These are phyloP conservation scores for Hondaea fermentalgiana DNA, from an alignment of 108 stramenopile genomes.

Conservation along the genomic window DNA sequence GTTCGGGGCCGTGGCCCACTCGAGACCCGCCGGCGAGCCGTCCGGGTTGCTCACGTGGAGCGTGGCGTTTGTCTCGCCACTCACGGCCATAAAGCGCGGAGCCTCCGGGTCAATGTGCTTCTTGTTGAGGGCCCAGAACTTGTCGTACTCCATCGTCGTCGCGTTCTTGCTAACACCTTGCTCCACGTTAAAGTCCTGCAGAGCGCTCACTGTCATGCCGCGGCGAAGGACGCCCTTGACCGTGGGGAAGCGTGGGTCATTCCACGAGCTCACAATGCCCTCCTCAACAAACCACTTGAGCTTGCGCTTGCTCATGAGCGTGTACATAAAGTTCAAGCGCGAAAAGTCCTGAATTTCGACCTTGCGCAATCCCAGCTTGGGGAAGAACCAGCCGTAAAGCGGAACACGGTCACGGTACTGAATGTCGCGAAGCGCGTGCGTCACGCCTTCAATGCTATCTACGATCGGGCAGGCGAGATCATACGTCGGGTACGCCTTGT, in stretches of 20 bases:
- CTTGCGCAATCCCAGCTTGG: slow-evolving; percentile 67
- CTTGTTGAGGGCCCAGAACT: slow-evolving; percentile 97
- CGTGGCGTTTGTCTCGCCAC: slow-evolving; percentile 49
- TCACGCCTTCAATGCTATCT: slow-evolving; percentile 94
- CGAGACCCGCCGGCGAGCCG: slow-evolving; percentile 16
- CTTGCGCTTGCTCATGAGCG: slow-evolving; percentile 91
- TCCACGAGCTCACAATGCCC: slow-evolving; percentile 86
- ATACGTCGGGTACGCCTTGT: slow-evolving; percentile 99
- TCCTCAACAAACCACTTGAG: slow-evolving; percentile 96
- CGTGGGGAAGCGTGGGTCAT: slow-evolving; percentile 96
- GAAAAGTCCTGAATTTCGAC: slow-evolving; percentile 88
- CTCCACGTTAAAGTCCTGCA: slow-evolving; percentile 73
- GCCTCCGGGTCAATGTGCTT: slow-evolving; percentile 79
- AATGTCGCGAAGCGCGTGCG: slow-evolving; percentile 93
- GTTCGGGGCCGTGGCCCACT: slow-evolving; percentile 22
- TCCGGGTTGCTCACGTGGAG: slow-evolving; percentile 60
- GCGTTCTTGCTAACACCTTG: slow-evolving; percentile 80
- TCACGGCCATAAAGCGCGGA: slow-evolving; percentile 90
- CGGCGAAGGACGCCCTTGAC: slow-evolving; percentile 84
- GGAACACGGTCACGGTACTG: slow-evolving; percentile 95
- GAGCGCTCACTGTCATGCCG: slow-evolving; percentile 75
- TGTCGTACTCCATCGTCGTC: slow-evolving; percentile 94
- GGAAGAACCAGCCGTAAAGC: slow-evolving; percentile 86
- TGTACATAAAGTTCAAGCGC: slow-evolving; percentile 92
- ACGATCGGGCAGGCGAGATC: slow-evolving; percentile 99